phyloP scores from a whole-genome alignment of 2,329 filamentous ascomycete genomes.

The Arachnomyces sp. region DNA sequence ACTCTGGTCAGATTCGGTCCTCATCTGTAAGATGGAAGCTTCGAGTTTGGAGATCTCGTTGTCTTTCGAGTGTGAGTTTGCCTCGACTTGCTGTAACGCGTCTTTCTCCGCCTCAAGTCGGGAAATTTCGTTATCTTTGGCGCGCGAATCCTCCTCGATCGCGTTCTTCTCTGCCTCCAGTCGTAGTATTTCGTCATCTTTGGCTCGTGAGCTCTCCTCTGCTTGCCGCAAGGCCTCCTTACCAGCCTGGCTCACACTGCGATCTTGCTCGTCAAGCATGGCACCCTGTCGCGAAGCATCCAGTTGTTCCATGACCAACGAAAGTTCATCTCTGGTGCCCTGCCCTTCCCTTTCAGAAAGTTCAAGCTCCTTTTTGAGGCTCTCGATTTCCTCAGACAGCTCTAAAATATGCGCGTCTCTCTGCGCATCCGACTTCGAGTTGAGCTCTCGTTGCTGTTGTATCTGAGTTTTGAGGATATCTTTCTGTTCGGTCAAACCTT shows the following conservation, averaged over 20 bases:
- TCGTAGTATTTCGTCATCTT: conserved; percentile 16
- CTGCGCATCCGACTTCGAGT: conserved; percentile 69
- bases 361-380: conserved; percentile 58
- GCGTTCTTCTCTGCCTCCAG: conserved; percentile 21
- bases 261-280: conserved; percentile 26
- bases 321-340: conserved; percentile 32
- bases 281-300: conserved; percentile 32
- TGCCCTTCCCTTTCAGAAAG: conserved; percentile 40
- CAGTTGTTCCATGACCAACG: conserved; percentile 35
- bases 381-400: conserved; percentile 41
- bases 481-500: conserved; percentile 75
- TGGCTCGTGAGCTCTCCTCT: conserved; percentile 17
- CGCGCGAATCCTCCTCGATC: conserved; percentile 16
- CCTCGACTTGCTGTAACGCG: conserved; percentile 9
- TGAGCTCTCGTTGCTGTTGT: conserved; percentile 88
- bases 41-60: conserved; percentile 15
- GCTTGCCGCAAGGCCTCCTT: conserved; percentile 17
- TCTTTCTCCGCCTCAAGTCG: conserved; percentile 19
- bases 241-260: conserved; percentile 21
- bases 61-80: conserved; percentile 16
- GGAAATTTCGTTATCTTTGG: conserved; percentile 21
- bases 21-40: conserved; percentile 17
- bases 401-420: conserved; percentile 42
- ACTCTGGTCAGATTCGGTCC: conserved; percentile 24
- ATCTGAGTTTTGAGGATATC: conserved; percentile 83